Percentiles rank a stretch among this genome's conserved stretches.
Conservation (phyloP, 331 rosid genomes). For the Quercus lobata region DNA sequence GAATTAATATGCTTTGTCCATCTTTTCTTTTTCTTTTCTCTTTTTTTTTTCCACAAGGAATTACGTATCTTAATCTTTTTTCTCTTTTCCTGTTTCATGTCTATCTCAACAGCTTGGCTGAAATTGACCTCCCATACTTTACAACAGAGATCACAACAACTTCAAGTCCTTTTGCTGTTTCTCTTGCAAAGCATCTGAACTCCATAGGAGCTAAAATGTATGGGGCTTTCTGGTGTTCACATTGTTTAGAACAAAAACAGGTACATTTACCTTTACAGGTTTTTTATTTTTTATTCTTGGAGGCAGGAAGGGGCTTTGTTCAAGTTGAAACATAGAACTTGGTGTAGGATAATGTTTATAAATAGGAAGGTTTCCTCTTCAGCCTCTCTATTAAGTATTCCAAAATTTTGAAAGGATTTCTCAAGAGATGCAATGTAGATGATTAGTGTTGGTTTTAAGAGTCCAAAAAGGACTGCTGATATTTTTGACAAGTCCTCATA, state of each 20-base stretch:
- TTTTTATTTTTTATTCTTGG: background rate
- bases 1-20: background rate
- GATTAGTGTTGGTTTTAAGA: background rate
- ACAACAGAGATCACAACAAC: slow-evolving; percentile 60
- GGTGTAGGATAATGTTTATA: background rate
- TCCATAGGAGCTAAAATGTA: slow-evolving; percentile 92
- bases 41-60: too few species aligned
- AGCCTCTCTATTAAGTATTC: background rate
- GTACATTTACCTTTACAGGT: slow-evolving; percentile 24
- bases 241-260: slow-evolving; percentile 91
- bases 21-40: background rate
- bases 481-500: background rate
- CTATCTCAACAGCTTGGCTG: slow-evolving; percentile 43
- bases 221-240: slow-evolving; percentile 99
- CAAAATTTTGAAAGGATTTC: background rate
- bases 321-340: background rate
- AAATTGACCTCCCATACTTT: slow-evolving; percentile 69
- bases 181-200: slow-evolving; percentile 78
- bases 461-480: background rate
- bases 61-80: slow-evolving; percentile 1
- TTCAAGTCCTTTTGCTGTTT: slow-evolving; percentile 66
- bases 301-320: too few species aligned
- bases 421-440: background rate
- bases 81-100: background rate
- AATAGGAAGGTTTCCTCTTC: background rate